Percentiles rank a stretch among this genome's conserved stretches.
phyloP scores from a whole-genome alignment of 192 early-diverging fungal species.

The Spizellomyces sp. region DNA sequence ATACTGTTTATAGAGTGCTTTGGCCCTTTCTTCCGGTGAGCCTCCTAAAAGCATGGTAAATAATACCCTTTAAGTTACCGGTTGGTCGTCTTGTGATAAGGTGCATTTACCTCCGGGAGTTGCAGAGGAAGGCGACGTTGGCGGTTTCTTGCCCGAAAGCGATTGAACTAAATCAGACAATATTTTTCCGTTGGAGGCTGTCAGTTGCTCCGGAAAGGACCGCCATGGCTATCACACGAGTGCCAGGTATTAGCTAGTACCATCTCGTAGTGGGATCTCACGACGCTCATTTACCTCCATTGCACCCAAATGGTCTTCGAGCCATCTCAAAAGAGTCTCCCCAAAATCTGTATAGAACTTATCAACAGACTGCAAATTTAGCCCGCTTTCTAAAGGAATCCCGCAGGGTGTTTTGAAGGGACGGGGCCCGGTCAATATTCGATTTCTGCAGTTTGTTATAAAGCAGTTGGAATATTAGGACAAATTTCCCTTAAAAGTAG shows the following conservation, averaged over 20 bases:
- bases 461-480: not conserved
- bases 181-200: slow-evolving; percentile 20
- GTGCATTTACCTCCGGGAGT: too few relatives aligned
- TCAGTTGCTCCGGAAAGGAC: slow-evolving; percentile 35
- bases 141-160: slow-evolving; percentile 39
- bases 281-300: not conserved
- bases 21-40: slow-evolving; percentile 33
- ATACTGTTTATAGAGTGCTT: slow-evolving; percentile 29
- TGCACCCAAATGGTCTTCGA: slow-evolving; percentile 40
- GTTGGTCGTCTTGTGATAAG: not conserved
- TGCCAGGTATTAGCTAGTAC: too few relatives aligned
- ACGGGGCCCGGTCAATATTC: slow-evolving; percentile 31
- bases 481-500: not conserved
- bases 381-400: slow-evolving; percentile 34
- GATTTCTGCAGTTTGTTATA: slow-evolving; percentile 14
- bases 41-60: not conserved
- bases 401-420: slow-evolving; percentile 44
- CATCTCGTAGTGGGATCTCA: too few relatives aligned
- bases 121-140: not conserved
- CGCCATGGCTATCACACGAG: slow-evolving; percentile 8
- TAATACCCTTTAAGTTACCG: not conserved
- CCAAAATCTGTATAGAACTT: slow-evolving; percentile 20
- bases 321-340: slow-evolving; percentile 45
- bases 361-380: slow-evolving; percentile 17
- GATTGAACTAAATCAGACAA: slow-evolving; percentile 48